Conservation (phyloP, 148 eudicot species). For the Fallopia convolvulus region DNA sequence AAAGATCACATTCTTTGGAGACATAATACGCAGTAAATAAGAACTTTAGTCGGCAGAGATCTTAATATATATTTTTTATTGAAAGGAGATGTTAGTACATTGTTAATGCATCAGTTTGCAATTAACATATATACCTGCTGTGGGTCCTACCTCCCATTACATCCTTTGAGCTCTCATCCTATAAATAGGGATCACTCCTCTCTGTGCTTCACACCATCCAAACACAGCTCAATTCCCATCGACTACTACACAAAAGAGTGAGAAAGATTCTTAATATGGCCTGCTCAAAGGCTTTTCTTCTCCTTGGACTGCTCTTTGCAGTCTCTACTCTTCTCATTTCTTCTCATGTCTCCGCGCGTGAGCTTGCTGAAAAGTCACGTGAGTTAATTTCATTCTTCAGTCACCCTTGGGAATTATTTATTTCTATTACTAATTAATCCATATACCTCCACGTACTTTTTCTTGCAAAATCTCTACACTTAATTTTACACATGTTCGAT, state of each 20-base stretch:
- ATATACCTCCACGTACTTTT: no score
- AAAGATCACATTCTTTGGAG: no score
- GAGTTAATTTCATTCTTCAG: neutral
- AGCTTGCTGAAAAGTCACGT: neutral
- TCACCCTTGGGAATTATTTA: neutral
- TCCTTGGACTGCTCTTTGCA: neutral
- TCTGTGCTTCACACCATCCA: neutral
- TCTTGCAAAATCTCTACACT: no score
- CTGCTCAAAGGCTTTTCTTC: neutral
- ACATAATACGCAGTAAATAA: no score
- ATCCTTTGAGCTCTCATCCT: neutral
- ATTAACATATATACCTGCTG: neutral
- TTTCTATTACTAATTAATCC: neutral
- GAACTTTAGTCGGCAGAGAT: no score
- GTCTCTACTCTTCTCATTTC: neutral
- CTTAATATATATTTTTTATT: no score
- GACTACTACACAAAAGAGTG: no score
- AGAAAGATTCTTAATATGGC: neutral
- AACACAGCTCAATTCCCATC: neutral
- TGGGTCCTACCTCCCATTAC: neutral
- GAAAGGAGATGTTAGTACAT: no score
- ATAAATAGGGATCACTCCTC: neutral
- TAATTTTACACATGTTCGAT: no score
- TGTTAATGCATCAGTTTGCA: neutral
- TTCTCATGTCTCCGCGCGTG: conserved; percentile 4